Conservation (phyloP, 2,329 filamentous ascomycete genomes). For the Aspergillus sp. region DNA sequence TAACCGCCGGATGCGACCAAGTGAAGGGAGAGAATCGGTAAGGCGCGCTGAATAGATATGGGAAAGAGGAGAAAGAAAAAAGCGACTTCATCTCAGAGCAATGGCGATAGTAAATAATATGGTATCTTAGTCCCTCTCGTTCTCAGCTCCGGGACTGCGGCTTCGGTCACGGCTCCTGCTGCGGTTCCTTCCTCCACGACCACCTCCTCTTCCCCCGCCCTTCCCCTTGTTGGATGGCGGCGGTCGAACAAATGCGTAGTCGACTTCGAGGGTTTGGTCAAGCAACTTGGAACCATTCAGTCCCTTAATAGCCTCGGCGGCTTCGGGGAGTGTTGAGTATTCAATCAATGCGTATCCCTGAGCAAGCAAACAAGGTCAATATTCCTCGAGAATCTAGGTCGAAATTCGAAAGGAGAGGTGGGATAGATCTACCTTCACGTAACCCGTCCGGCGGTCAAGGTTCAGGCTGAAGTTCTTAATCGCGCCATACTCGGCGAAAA, state of each 20-base stretch:
- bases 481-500: slow-evolving; percentile 66
- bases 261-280: slow-evolving; percentile 64
- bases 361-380: slow-evolving; percentile 13
- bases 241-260: slow-evolving; percentile 67
- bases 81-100: slow-evolving; percentile 3
- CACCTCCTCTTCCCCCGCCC: slow-evolving; percentile 43
- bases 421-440: slow-evolving; percentile 60
- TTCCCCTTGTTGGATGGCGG: slow-evolving; percentile 49
- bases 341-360: slow-evolving; percentile 68
- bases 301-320: slow-evolving; percentile 62
- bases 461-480: slow-evolving; percentile 69
- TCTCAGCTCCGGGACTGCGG: slow-evolving; percentile 44
- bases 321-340: slow-evolving; percentile 63
- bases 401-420: not conserved
- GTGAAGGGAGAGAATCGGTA: not conserved
- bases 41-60: not conserved
- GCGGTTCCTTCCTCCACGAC: slow-evolving; percentile 39
- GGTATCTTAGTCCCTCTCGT: slow-evolving; percentile 32
- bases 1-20: not conserved
- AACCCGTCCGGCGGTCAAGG: slow-evolving; percentile 64
- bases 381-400: not conserved
- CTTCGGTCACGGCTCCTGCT: slow-evolving; percentile 48
- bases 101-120: not conserved
- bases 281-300: slow-evolving; percentile 62
- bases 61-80: not conserved